These are phyloP conservation scores for Solanum ahanhuiri DNA, from an alignment of 257 asterid species.

Conservation along the genomic window DNA sequence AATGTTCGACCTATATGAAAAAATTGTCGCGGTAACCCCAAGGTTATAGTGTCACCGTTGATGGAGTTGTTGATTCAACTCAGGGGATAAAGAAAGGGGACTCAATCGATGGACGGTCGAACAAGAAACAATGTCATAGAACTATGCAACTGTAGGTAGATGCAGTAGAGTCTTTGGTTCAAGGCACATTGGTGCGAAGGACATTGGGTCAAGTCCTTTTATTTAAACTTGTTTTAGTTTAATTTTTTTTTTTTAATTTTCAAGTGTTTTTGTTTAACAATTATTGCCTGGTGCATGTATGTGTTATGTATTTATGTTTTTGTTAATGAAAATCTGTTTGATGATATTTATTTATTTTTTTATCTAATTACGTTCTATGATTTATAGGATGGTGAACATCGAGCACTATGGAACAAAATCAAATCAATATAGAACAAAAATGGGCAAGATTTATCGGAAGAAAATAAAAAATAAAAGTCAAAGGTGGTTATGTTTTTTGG, in stretches of 20 bases:
- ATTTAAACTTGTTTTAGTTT: not conserved
- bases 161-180: not conserved
- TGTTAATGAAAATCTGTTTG: not conserved
- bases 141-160: not conserved
- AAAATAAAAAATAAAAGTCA: not conserved
- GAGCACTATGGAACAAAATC: not conserved
- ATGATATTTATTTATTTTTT: too few species aligned
- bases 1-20: not conserved
- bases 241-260: fast-evolving
- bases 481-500: not conserved
- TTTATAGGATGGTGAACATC: not conserved
- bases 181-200: not conserved
- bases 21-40: not conserved
- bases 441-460: not conserved
- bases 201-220: not conserved
- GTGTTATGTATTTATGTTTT: not conserved
- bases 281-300: not conserved
- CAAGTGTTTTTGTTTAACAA: not conserved
- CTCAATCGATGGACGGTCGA: not conserved
- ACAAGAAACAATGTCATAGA: too few species aligned
- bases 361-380: not conserved
- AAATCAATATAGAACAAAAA: not conserved
- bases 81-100: not conserved
- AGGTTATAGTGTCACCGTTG: not conserved
- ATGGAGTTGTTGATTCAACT: not conserved